Conservation (phyloP, 768 basidiomycete species). For the Mycena latifolia region DNA sequence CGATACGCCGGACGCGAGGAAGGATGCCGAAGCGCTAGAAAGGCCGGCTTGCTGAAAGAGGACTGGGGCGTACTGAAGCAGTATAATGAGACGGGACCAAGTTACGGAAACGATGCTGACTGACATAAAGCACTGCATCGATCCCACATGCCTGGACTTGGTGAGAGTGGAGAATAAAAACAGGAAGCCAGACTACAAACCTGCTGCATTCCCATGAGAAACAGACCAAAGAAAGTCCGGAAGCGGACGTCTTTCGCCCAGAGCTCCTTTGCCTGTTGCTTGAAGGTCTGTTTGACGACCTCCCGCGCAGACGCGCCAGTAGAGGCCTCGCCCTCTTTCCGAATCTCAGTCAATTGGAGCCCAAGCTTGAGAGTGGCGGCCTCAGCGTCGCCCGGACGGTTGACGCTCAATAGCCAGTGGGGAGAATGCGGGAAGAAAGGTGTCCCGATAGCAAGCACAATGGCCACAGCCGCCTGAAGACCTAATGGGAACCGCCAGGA, state of each 20-base stretch:
- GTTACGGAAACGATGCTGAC: constrained; percentile 5
- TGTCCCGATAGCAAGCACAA: constrained; percentile 44
- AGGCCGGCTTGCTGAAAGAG: constrained; percentile 65
- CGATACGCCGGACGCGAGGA: constrained; percentile 63
- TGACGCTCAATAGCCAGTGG: constrained; percentile 54
- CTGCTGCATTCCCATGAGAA: constrained; percentile 59
- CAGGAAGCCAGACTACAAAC: constrained; percentile 33
- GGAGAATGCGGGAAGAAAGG: constrained; percentile 54
- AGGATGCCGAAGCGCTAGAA: constrained; percentile 57
- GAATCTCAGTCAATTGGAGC: constrained; percentile 45
- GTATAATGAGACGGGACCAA: background rate
- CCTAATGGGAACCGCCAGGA: constrained; percentile 55
- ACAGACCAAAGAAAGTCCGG: constrained; percentile 54
- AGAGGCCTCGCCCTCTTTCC: constrained; percentile 29
- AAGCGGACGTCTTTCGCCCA: constrained; percentile 43
- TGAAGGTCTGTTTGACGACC: constrained; percentile 17
- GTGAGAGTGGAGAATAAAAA: constrained; percentile 14
- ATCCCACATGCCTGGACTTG: constrained; percentile 47
- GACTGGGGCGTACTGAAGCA: constrained; percentile 56
- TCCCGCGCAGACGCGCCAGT: constrained; percentile 4
- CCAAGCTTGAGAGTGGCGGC: constrained; percentile 40
- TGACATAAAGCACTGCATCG: constrained; percentile 48
- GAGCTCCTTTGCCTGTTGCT: constrained; percentile 39
- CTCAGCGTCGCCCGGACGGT: constrained; percentile 49
- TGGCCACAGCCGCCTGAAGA: constrained; percentile 46